Percentiles rank a stretch among this genome's conserved stretches.
phyloP scores from a whole-genome alignment of 1,284 basidiomycete species.

The Microbotryum scabiosae region DNA sequence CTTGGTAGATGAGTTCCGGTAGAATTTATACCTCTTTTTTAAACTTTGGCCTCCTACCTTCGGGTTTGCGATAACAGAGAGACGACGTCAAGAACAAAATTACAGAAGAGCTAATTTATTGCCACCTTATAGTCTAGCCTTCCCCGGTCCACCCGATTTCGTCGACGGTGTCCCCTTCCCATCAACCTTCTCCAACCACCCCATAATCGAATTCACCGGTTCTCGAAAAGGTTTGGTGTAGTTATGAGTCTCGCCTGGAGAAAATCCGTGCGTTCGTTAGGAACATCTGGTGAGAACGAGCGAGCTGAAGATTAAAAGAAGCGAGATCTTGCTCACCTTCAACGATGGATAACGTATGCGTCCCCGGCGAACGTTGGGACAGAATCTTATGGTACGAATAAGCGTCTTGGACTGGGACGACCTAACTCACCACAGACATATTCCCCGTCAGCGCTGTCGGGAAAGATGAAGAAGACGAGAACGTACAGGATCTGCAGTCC shows the following conservation, averaged over 20 bases:
- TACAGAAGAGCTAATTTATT: no score
- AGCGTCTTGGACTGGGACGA: neutral
- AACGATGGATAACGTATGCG: neutral
- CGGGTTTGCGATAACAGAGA: neutral
- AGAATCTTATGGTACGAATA: conserved; percentile 2
- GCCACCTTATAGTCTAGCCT: no score
- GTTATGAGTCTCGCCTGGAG: neutral
- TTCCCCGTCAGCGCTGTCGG: no score
- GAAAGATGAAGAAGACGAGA: no score
- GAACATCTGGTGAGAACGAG: neutral
- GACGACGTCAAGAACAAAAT: no score
- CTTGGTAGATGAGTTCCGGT: neutral
- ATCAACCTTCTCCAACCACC: conserved; percentile 1
- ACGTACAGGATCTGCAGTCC: neutral
- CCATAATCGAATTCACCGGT: neutral
- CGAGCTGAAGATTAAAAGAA: no score
- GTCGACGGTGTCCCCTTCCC: neutral
- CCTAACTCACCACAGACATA: neutral
- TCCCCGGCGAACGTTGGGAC: neutral
- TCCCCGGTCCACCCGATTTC: no score
- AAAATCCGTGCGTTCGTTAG: neutral
- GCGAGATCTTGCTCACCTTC: neutral
- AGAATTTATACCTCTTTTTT: neutral
- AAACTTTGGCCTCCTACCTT: neutral
- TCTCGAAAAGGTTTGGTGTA: neutral